These are phyloP conservation scores for Candida fluviatilis DNA, from an alignment of 805 yeast genomes.

Conservation along the genomic window DNA sequence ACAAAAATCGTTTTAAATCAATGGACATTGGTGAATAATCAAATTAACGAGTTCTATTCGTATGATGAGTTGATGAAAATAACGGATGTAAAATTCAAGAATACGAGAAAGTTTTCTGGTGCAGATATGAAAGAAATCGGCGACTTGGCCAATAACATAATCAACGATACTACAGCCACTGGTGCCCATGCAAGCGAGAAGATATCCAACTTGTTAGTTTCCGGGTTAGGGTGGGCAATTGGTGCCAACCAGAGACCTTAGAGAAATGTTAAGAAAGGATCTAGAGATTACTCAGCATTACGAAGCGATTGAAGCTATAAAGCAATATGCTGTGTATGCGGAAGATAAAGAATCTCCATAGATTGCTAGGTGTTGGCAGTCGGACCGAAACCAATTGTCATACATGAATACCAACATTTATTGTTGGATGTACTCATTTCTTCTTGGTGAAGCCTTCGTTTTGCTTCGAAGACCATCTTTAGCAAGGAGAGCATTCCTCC, in stretches of 20 bases:
- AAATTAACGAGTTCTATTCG: conserved; percentile 19
- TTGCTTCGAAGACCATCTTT: too few relatives aligned
- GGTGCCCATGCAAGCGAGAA: conserved; percentile 41
- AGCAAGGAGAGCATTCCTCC: too few relatives aligned
- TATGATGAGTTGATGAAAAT: not conserved
- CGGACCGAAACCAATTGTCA: too few relatives aligned
- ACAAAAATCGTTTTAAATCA: conserved; percentile 54
- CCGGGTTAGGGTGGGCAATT: conserved; percentile 62
- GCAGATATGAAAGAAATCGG: conserved; percentile 9
- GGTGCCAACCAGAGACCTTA: conserved; percentile 44
- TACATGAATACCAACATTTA: too few relatives aligned
- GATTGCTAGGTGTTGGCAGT: too few relatives aligned
- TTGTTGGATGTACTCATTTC: too few relatives aligned
- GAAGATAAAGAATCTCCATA: too few relatives aligned
- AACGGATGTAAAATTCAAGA: conserved; percentile 2
- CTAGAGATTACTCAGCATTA: too few relatives aligned
- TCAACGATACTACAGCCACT: conserved; percentile 28
- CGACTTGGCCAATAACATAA: conserved; percentile 21
- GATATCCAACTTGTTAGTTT: conserved; percentile 45
- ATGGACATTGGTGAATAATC: conserved; percentile 51
- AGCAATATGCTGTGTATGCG: too few relatives aligned
- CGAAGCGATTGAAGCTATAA: too few relatives aligned
- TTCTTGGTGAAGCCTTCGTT: too few relatives aligned
- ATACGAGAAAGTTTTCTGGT: not conserved
- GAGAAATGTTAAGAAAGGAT: too few relatives aligned